A percentile compares a stretch with the other conserved stretches of the same genome.
phyloP scores from a whole-genome alignment of 2,329 filamentous ascomycete species.

The Trichoderma brevicompactum region DNA sequence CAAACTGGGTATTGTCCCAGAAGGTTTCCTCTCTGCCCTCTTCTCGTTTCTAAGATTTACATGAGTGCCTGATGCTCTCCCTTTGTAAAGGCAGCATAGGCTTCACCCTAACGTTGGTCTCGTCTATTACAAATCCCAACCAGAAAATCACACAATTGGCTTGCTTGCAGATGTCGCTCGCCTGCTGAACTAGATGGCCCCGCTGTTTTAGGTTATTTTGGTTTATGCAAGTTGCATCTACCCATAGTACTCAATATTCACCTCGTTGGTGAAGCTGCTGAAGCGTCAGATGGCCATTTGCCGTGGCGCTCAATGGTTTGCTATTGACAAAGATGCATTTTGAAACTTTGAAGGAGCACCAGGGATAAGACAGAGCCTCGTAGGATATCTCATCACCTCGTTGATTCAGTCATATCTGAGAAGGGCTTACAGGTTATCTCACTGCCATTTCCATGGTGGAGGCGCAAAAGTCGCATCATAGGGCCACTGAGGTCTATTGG shows the following conservation, averaged over 20 bases:
- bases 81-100: conserved; percentile 7
- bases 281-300: conserved; percentile 10
- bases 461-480: no score
- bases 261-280: conserved; percentile 1
- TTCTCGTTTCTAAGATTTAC: not conserved
- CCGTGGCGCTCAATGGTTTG: not conserved
- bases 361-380: conserved; percentile 27
- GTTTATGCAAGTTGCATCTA: conserved; percentile 14
- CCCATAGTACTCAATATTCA: conserved; percentile 10
- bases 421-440: conserved; percentile 13
- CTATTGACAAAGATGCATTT: conserved; percentile 10
- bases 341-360: not conserved
- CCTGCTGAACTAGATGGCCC: conserved; percentile 22
- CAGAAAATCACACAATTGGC: conserved; percentile 21
- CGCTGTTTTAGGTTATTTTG: conserved; percentile 19
- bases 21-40: not conserved
- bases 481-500: no score
- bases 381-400: conserved; percentile 9
- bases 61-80: not conserved
- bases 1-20: not conserved
- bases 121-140: not conserved
- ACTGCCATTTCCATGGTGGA: not conserved
- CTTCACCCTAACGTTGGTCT: conserved; percentile 19
- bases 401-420: not conserved
- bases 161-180: conserved; percentile 23